Conservation (phyloP, 306 rosid genomes). For the Sindora glabra region DNA sequence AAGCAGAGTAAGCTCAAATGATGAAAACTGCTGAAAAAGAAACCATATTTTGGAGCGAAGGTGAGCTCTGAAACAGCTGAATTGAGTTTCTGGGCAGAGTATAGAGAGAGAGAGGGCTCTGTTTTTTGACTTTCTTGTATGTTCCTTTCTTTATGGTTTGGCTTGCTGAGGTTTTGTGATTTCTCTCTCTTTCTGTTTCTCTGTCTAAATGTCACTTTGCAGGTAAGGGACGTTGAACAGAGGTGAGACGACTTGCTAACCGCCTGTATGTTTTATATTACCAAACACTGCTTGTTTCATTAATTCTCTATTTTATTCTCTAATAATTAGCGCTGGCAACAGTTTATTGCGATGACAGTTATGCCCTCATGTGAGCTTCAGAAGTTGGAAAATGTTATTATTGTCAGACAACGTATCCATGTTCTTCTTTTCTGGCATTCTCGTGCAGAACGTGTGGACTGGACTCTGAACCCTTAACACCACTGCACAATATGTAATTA, state of each 20-base stretch:
- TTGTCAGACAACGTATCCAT: background rate
- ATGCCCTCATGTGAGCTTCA: background rate
- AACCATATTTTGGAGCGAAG: constrained; percentile 3
- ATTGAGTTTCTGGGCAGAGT: background rate
- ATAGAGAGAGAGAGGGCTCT: background rate
- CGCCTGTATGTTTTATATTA: constrained; percentile 29
- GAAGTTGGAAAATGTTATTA: too few relatives aligned
- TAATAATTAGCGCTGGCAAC: constrained; percentile 22
- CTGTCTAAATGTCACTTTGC: constrained; percentile 41
- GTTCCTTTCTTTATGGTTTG: constrained; percentile 41
- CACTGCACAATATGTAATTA: too few relatives aligned
- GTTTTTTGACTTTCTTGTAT: constrained; percentile 21
- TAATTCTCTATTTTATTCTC: constrained; percentile 19
- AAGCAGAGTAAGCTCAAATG: constrained; percentile 4
- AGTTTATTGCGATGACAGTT: constrained; percentile 18
- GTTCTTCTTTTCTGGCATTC: constrained; percentile 12
- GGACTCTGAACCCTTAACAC: background rate
- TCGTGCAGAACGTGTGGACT: constrained; percentile 25
- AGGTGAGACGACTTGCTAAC: constrained; percentile 57
- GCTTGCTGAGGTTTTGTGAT: constrained; percentile 22
- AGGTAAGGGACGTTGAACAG: constrained; percentile 66
- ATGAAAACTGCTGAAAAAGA: background rate
- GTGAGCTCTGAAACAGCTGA: constrained; percentile 1
- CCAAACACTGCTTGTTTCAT: constrained; percentile 44
- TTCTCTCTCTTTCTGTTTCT: constrained; percentile 21